A percentile compares a stretch with the other conserved stretches of the same genome.
These are phyloP conservation scores for Cenchrus purpureus DNA, from an alignment of 176 grass and related monocot species.

Conservation along the genomic window DNA sequence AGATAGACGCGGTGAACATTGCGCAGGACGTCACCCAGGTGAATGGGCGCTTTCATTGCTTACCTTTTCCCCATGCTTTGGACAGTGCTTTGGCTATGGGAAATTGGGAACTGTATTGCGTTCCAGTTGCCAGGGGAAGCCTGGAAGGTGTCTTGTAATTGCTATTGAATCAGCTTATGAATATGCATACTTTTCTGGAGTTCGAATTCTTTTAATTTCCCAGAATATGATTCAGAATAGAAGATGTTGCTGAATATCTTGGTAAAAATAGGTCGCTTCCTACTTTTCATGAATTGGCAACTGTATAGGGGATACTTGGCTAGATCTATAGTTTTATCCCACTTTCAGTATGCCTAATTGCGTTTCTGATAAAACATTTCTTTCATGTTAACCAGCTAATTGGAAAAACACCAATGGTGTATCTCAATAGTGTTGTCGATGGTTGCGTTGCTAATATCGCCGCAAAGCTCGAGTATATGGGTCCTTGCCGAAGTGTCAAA, in stretches of 20 bases:
- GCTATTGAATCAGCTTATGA: neutral
- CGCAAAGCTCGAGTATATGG: conserved; percentile 97
- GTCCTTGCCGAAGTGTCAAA: conserved; percentile 88
- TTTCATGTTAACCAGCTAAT: conserved; percentile 66
- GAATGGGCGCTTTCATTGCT: neutral
- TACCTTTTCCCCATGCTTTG: neutral
- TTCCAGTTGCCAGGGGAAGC: no score
- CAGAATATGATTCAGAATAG: neutral
- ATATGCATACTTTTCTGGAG: neutral
- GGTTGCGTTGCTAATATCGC: conserved; percentile 86
- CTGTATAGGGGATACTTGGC: neutral
- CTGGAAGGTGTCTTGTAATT: neutral
- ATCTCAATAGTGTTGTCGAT: conserved; percentile 86
- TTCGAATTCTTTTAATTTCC: neutral
- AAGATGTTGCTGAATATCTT: neutral
- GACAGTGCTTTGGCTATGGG: neutral
- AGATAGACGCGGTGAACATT: conserved; percentile 81
- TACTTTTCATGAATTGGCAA: neutral
- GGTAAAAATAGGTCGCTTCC: neutral
- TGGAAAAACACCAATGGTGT: conserved; percentile 94
- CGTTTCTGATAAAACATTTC: conserved; percentile 37
- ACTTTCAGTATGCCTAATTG: neutral
- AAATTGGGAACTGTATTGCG: neutral
- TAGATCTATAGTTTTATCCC: neutral
- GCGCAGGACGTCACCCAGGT: conserved; percentile 94